Evolutionary conservation across 1,284 basidiomycete species (phyloP).

Genomic region (Porogramme epimiltina): DNA sequence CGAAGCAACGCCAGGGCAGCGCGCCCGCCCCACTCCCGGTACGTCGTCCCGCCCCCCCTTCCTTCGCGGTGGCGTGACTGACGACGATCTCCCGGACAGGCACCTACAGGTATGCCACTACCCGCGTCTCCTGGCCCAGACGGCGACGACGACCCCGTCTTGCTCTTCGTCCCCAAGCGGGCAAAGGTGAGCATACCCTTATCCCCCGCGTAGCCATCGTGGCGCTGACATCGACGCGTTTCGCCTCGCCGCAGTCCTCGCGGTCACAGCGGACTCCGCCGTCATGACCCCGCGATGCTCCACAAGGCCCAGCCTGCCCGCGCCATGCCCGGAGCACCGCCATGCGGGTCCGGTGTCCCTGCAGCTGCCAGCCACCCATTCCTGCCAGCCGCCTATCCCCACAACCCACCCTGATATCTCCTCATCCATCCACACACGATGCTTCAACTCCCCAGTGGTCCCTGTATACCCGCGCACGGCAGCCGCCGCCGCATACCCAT

Average conservation of each 20-base stretch:
- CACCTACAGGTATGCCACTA: background rate
- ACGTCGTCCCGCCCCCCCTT: slow-evolving; percentile 6
- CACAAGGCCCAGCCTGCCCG: no score
- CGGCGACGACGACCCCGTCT: slow-evolving; percentile 24
- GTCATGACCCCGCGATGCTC: background rate
- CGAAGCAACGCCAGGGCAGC: slow-evolving; percentile 27
- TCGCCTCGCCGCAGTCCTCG: background rate
- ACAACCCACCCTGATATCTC: no score
- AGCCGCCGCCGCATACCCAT: no score
- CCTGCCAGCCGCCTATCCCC: no score
- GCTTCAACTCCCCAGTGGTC: no score
- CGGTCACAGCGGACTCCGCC: background rate
- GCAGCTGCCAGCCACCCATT: no score
- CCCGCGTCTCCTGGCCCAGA: slow-evolving; percentile 2
- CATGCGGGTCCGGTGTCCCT: no score
- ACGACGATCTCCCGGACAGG: background rate
- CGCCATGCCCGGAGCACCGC: no score
- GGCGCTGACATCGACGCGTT: background rate
- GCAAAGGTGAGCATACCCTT: slow-evolving; percentile 18
- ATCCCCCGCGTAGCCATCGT: background rate
- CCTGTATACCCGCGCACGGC: no score
- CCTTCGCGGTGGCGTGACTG: slow-evolving; percentile 5
- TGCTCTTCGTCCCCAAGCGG: slow-evolving; percentile 25
- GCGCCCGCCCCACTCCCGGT: slow-evolving; percentile 10
- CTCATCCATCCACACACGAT: no score